Evolutionary conservation across 495 filamentous ascomycete genomes (phyloP).

Genomic region (Penicillium odoratum): DNA sequence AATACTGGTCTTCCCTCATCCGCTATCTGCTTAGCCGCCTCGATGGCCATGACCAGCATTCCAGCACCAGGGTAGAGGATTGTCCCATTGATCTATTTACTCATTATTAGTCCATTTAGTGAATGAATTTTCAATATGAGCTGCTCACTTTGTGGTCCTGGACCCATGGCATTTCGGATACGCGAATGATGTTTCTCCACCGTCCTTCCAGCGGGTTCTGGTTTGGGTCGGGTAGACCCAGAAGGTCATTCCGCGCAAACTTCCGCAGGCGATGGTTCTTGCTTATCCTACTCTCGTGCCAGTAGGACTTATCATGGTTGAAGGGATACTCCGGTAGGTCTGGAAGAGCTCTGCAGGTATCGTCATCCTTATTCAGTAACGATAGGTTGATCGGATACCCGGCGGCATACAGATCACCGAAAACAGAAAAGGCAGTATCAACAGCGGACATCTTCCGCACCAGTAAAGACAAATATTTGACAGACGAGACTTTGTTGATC

Average conservation of each 20-base stretch:
- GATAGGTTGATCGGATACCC: conserved; percentile 23
- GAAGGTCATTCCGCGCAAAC: conserved; percentile 19
- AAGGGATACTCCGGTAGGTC: conserved; percentile 44
- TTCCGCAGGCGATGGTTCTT: conserved; percentile 11
- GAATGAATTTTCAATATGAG: too few relatives aligned
- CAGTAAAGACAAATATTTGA: conserved; percentile 22
- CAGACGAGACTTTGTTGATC: not conserved
- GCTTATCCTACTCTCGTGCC: conserved; percentile 6
- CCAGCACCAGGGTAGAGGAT: too few relatives aligned
- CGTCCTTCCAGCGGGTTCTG: conserved; percentile 15
- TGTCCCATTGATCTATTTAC: too few relatives aligned
- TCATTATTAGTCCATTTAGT: too few relatives aligned
- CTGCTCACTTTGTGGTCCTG: conserved; percentile 18
- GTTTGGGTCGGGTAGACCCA: conserved; percentile 22
- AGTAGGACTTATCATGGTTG: conserved; percentile 27
- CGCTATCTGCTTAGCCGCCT: too few relatives aligned
- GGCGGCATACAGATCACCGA: conserved; percentile 28
- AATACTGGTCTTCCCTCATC: too few relatives aligned
- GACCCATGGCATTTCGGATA: conserved; percentile 38
- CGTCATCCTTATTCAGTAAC: conserved; percentile 15
- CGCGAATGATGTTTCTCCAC: conserved; percentile 32
- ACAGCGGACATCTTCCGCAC: conserved; percentile 16
- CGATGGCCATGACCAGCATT: too few relatives aligned
- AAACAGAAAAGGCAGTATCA: conserved; percentile 18
- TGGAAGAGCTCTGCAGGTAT: conserved; percentile 5